These are phyloP conservation scores for Boletus rubropictus DNA, from an alignment of 768 basidiomycete species.

Conservation along the genomic window DNA sequence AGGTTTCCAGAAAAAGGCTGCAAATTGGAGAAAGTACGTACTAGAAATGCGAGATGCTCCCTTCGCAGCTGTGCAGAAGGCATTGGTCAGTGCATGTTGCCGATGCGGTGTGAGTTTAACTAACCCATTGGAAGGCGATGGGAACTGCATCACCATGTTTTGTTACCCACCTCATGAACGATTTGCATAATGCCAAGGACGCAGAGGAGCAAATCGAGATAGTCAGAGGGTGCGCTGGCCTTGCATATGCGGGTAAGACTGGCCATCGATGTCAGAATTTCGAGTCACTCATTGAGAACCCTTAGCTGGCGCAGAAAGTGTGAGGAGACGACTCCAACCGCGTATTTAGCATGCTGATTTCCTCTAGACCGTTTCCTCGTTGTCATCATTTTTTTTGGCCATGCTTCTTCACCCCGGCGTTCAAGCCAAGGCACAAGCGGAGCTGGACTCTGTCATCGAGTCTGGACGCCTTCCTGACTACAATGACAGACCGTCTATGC, in stretches of 20 bases:
- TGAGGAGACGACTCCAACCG: slow-evolving; percentile 2
- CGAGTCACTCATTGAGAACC: slow-evolving; percentile 1
- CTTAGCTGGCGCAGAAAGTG: slow-evolving; percentile 39
- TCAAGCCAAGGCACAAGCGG: slow-evolving; percentile 28
- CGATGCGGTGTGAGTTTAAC: background rate
- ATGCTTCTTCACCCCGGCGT: slow-evolving; percentile 27
- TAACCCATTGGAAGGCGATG: slow-evolving; percentile 10
- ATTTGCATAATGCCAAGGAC: slow-evolving; percentile 12
- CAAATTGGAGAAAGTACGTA: slow-evolving; percentile 44
- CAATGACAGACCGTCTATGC: slow-evolving; percentile 24
- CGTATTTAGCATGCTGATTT: background rate
- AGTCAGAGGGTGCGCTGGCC: slow-evolving; percentile 40
- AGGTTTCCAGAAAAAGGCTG: slow-evolving; percentile 45
- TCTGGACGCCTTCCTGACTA: slow-evolving; percentile 29
- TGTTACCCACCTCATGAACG: slow-evolving; percentile 24
- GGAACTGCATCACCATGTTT: slow-evolving; percentile 31
- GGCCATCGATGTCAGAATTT: background rate
- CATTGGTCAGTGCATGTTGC: slow-evolving; percentile 31
- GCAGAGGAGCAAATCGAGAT: slow-evolving; percentile 27
- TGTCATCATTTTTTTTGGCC: slow-evolving; percentile 28
- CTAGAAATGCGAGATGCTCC: slow-evolving; percentile 46
- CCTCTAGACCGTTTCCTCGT: slow-evolving; percentile 26
- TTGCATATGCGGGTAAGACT: slow-evolving; percentile 41
- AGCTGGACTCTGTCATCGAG: slow-evolving; percentile 25
- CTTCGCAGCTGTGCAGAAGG: slow-evolving; percentile 33